A percentile compares a stretch with the other conserved stretches of the same genome.
Evolutionary conservation across 176 grass and related monocot genomes (phyloP).

Genomic region (Canna indica): DNA sequence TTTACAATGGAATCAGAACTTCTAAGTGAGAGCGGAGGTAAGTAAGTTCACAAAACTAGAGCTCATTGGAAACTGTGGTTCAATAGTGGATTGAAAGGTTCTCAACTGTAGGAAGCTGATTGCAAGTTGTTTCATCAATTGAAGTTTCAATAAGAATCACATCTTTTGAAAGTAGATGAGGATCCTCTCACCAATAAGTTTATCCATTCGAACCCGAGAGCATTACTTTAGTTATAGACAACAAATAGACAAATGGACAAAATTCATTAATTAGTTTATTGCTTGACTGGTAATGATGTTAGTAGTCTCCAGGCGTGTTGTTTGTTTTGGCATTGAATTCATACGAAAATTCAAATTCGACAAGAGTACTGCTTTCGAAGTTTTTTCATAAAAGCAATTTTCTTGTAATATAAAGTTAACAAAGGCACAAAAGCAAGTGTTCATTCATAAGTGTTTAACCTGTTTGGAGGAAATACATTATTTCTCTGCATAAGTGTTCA

Average conservation of each 20-base stretch:
- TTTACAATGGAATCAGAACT: conserved; percentile 40
- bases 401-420: background rate
- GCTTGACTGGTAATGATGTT: background rate
- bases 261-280: background rate
- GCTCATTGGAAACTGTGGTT: no score
- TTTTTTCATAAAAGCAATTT: background rate
- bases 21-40: background rate
- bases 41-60: background rate
- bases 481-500: no score
- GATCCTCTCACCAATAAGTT: background rate
- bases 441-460: background rate
- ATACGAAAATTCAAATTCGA: no score
- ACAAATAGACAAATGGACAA: background rate
- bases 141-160: background rate
- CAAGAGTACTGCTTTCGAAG: no score
- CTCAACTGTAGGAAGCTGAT: no score
- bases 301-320: background rate
- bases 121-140: no score
- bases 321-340: no score
- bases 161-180: background rate
- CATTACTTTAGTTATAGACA: background rate
- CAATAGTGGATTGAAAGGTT: no score
- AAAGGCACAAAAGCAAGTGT: background rate
- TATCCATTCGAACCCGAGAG: background rate
- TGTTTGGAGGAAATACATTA: background rate